These are phyloP conservation scores for Fagopyrum homotropicum DNA, from an alignment of 148 eudicot genomes.

Conservation along the genomic window DNA sequence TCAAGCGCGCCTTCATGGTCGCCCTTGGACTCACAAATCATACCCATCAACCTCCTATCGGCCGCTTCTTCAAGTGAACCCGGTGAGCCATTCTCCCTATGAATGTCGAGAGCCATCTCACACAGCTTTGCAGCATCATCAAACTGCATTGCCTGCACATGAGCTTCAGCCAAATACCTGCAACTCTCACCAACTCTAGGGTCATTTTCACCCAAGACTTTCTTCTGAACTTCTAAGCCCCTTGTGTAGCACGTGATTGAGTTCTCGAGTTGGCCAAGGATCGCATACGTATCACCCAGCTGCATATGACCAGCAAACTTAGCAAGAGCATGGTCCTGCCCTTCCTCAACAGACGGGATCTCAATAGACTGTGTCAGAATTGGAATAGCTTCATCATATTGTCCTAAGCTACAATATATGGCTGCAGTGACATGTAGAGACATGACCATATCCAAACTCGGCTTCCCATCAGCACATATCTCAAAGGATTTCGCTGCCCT, in stretches of 20 bases:
- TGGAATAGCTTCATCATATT: constrained; percentile 72
- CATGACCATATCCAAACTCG: constrained; percentile 85
- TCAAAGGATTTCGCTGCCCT: constrained; percentile 91
- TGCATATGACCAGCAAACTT: constrained; percentile 98
- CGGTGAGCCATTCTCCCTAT: constrained; percentile 60
- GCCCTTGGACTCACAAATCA: constrained; percentile 85
- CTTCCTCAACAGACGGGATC: constrained; percentile 59
- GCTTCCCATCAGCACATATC: constrained; percentile 65
- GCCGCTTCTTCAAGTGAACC: constrained; percentile 93
- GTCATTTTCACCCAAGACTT: constrained; percentile 71
- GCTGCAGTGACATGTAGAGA: constrained; percentile 88
- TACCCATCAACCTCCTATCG: constrained; percentile 93
- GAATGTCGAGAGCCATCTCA: constrained; percentile 84
- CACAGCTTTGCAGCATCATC: constrained; percentile 83
- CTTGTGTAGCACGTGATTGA: constrained; percentile 62
- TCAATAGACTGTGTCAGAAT: constrained; percentile 68
- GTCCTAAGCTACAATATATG: constrained; percentile 69
- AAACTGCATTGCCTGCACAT: constrained; percentile 87
- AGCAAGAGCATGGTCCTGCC: constrained; percentile 82
- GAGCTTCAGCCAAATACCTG: constrained; percentile 91
- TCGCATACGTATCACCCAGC: constrained; percentile 84
- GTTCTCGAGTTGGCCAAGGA: constrained; percentile 81
- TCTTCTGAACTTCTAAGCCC: constrained; percentile 71
- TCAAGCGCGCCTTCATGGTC: constrained; percentile 91
- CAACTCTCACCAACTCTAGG: constrained; percentile 91